These are phyloP conservation scores for Combretum micranthum DNA, from an alignment of 345 rosid species.

Conservation along the genomic window DNA sequence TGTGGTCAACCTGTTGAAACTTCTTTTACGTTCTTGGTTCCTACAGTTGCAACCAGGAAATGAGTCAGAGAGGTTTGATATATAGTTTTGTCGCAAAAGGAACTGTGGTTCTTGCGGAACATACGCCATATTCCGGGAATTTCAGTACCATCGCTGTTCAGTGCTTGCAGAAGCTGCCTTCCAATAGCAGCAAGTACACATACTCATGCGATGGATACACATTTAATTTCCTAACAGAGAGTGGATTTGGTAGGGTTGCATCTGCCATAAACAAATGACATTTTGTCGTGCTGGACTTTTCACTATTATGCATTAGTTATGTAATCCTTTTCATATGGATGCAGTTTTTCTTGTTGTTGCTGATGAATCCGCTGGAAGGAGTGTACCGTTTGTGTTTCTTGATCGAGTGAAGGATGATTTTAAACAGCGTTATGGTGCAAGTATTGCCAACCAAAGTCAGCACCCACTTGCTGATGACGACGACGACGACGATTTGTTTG, in stretches of 20 bases:
- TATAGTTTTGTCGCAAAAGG: constrained; percentile 97
- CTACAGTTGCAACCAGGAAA: constrained; percentile 16
- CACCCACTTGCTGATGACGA: constrained; percentile 88
- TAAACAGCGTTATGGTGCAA: constrained; percentile 64
- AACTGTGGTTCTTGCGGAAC: constrained; percentile 86
- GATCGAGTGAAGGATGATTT: constrained; percentile 93
- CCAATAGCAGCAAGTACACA: constrained; percentile 88
- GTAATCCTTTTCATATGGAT: constrained; percentile 1
- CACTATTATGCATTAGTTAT: background rate
- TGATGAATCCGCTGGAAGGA: constrained; percentile 80
- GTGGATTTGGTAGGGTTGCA: constrained; percentile 56
- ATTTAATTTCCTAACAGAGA: constrained; percentile 76
- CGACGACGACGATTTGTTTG: constrained; percentile 84
- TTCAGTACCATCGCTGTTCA: constrained; percentile 98
- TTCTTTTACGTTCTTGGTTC: constrained; percentile 11
- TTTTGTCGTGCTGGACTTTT: constrained; percentile 6
- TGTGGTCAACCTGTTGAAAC: constrained; percentile 9
- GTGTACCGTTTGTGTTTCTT: constrained; percentile 83
- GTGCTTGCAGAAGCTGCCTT: constrained; percentile 90
- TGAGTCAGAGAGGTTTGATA: constrained; percentile 89
- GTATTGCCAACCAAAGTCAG: constrained; percentile 42
- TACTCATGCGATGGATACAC: constrained; percentile 93
- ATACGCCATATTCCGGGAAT: constrained; percentile 86
- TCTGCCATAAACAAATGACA: background rate
- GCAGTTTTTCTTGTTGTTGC: constrained; percentile 95